Percentiles rank a stretch among this genome's conserved stretches.
These are phyloP conservation scores for Opeltia flavorubescens DNA, from an alignment of 495 filamentous ascomycete species.

Conservation along the genomic window DNA sequence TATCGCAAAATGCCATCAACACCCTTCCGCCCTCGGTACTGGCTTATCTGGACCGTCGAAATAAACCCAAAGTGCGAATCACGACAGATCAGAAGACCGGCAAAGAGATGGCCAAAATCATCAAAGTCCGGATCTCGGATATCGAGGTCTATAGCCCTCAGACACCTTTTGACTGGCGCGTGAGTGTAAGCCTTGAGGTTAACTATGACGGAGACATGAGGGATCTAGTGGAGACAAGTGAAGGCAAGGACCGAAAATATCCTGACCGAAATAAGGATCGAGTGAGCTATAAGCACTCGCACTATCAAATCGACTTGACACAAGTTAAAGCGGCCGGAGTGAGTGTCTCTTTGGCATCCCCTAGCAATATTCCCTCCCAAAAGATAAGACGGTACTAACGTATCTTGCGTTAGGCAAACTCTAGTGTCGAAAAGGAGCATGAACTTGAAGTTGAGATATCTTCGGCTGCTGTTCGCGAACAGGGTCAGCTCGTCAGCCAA, in stretches of 20 bases:
- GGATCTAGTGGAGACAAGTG: conserved; percentile 29
- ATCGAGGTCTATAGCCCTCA: conserved; percentile 63
- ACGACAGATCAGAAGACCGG: conserved; percentile 62
- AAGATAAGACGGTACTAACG: neutral
- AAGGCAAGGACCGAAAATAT: conserved; percentile 26
- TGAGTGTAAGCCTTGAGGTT: conserved; percentile 86
- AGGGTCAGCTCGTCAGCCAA: conserved; percentile 45
- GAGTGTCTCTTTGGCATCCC: conserved; percentile 24
- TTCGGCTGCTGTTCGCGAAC: conserved; percentile 48
- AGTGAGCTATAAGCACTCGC: conserved; percentile 71
- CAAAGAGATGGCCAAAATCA: conserved; percentile 63
- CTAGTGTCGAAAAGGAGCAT: conserved; percentile 54
- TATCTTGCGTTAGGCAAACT: conserved; percentile 19
- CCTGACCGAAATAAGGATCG: conserved; percentile 72
- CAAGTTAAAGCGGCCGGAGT: conserved; percentile 60
- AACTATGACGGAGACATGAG: conserved; percentile 56
- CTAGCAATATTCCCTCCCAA: too few relatives aligned
- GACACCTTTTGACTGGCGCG: conserved; percentile 64
- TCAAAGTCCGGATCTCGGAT: conserved; percentile 79
- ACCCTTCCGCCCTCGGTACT: conserved; percentile 40
- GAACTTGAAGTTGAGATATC: conserved; percentile 81
- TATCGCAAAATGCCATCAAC: conserved; percentile 38
- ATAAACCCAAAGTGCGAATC: conserved; percentile 58
- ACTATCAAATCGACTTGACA: conserved; percentile 79
- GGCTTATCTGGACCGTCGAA: conserved; percentile 37